phyloP scores from a whole-genome alignment of 129 eudicot genomes.

The Arctium minus region DNA sequence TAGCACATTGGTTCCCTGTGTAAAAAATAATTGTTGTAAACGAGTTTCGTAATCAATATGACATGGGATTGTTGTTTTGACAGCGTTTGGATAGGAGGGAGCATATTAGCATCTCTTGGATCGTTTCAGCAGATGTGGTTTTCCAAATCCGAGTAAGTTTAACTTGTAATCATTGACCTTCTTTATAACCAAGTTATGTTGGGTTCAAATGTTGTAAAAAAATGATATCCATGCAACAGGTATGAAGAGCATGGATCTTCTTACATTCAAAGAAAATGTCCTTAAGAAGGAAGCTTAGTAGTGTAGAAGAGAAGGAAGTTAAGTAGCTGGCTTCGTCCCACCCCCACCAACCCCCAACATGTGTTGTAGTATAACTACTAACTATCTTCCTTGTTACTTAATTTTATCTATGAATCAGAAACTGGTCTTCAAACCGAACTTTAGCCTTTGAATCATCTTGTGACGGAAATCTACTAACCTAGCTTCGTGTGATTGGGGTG shows the following conservation, averaged over 20 bases:
- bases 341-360: too few relatives aligned
- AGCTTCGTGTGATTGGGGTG: neutral
- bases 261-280: conserved; percentile 93
- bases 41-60: too few relatives aligned
- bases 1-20: too few relatives aligned
- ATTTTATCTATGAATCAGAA: too few relatives aligned
- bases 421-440: neutral
- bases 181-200: neutral
- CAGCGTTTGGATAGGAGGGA: conserved; percentile 99
- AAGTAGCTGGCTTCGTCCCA: too few relatives aligned
- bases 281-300: conserved; percentile 25
- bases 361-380: neutral
- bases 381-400: too few relatives aligned
- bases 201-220: too few relatives aligned
- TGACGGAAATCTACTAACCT: neutral
- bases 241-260: conserved; percentile 93
- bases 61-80: neutral
- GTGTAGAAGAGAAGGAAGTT: neutral
- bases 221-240: conserved; percentile 32
- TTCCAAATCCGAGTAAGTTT: conserved; percentile 93
- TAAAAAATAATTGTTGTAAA: too few relatives aligned
- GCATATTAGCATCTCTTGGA: conserved; percentile 96
- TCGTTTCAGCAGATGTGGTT: conserved; percentile 99
- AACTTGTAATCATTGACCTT: neutral
- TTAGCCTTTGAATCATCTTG: neutral